These are phyloP conservation scores for Plicaturopsis crispa DNA, from an alignment of 768 basidiomycete genomes.

Conservation along the genomic window DNA sequence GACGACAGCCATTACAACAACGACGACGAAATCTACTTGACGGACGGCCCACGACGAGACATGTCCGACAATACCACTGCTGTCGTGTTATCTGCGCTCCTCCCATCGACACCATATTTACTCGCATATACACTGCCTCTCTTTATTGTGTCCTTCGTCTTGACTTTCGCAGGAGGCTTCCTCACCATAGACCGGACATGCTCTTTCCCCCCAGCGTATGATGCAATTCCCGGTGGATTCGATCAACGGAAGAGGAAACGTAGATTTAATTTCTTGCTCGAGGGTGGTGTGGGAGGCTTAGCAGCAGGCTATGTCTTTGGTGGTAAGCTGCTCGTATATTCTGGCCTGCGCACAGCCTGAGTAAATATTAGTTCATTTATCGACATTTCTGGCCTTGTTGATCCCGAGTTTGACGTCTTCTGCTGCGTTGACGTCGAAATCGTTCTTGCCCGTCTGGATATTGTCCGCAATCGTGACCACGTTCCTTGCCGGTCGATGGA, in stretches of 20 bases:
- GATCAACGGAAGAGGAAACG: slow-evolving; percentile 21
- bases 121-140: slow-evolving; percentile 56
- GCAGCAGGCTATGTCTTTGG: slow-evolving; percentile 53
- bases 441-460: slow-evolving; percentile 57
- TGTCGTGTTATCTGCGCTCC: too few species aligned
- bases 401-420: slow-evolving; percentile 44
- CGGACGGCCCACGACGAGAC: too few species aligned
- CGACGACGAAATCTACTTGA: too few species aligned
- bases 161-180: slow-evolving; percentile 66
- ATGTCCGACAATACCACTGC: too few species aligned
- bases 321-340: slow-evolving; percentile 30
- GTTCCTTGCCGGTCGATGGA: slow-evolving; percentile 48
- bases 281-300: slow-evolving; percentile 60
- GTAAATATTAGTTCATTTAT: slow-evolving; percentile 44
- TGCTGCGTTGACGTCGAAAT: slow-evolving; percentile 32
- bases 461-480: slow-evolving; percentile 41
- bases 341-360: not conserved
- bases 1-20: too few species aligned
- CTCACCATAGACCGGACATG: slow-evolving; percentile 64
- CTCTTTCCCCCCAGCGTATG: slow-evolving; percentile 42
- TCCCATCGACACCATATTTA: slow-evolving; percentile 40
- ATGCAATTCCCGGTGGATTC: slow-evolving; percentile 22
- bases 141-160: slow-evolving; percentile 45
- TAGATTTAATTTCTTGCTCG: slow-evolving; percentile 32
- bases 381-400: slow-evolving; percentile 53